Evolutionary conservation across 129 eudicot genomes (phyloP), one percentile per base, ranked within the genome.

Genomic region (Flaveria brownii): DNA sequence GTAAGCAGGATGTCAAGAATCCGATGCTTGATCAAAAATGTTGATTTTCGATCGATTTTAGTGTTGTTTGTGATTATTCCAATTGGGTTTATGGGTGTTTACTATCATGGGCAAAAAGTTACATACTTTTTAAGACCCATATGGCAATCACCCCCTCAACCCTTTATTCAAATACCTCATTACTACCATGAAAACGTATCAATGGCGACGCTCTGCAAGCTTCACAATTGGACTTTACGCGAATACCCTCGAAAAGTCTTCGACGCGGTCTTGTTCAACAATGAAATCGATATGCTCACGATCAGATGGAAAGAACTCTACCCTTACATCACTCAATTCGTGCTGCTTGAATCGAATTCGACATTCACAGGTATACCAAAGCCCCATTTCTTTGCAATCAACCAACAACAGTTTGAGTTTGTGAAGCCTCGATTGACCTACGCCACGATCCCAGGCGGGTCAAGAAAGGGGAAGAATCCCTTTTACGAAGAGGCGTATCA

Each of bases 241-340:
- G 90, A 88, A 57, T 88, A 65, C 77, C 92, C 92, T n/a, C 84
- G 92, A 60, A 74, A 88, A 10, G 92, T 88, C n/a, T 88, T 69
- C 2, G 92, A 88, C 65, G 92, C 90, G 1, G 88, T 88, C 39
- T 2, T 88, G 30, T 88, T 88, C 55, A 88, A 83, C 80, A 88
- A 88, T 17, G 92, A 88, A 70, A 75, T 88, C 12, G 92, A 88
- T 55, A 88, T 88, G 90, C 87, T 88, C n/a, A 85, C 54, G 4
- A 85, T 85, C n/a, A 41, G 92, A 60, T 88, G 92, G 92, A 85
- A 88, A 33, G 92, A 88, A 62, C 68, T 85, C 0, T 81, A 88
- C 75, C 92, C 92, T 66, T 85, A 83, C 67, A 74, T 88, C 16
- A 88, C 89, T 1, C 86, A 68, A 15, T 88, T 85, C 17, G 92